A percentile compares a stretch with the other conserved stretches of the same genome.
Conservation (phyloP, 257 asterid genomes). For the Gentiana straminea region DNA sequence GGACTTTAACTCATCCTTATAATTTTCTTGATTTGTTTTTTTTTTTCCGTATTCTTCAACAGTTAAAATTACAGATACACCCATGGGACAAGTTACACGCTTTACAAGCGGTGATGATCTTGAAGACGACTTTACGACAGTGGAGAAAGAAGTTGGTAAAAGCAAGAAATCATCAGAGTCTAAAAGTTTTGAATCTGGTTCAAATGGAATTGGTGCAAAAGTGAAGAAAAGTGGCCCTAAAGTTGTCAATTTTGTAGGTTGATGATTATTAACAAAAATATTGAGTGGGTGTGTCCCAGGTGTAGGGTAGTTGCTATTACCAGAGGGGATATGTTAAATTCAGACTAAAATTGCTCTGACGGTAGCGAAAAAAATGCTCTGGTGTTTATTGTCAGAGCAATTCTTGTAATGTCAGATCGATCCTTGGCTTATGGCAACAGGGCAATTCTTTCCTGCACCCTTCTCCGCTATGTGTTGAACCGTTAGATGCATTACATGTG, state of each 20-base stretch:
- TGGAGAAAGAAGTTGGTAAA: slow-evolving; percentile 13
- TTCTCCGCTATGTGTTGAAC: no score
- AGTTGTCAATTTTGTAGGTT: slow-evolving; percentile 69
- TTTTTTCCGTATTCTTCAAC: slow-evolving; percentile 8
- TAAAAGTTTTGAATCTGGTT: slow-evolving; percentile 1
- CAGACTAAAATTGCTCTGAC: no score
- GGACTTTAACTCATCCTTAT: background rate
- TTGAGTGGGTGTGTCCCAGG: no score
- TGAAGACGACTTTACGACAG: slow-evolving; percentile 65
- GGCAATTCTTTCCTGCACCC: no score
- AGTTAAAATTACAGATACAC: slow-evolving; percentile 37
- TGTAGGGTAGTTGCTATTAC: no score
- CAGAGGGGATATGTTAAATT: no score
- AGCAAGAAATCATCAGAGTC: slow-evolving; percentile 15
- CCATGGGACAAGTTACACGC: slow-evolving; percentile 44
- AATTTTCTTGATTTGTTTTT: background rate
- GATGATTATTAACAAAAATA: slow-evolving; percentile 11
- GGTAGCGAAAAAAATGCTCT: no score
- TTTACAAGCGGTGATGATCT: slow-evolving; percentile 82
- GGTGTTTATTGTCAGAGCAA: no score
- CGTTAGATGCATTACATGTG: no score
- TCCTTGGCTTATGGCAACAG: no score
- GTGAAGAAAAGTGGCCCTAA: slow-evolving; percentile 45
- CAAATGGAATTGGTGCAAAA: slow-evolving; percentile 17
- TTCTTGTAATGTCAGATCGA: no score